These are phyloP conservation scores for Leishmania turanica DNA, from an alignment of 208 protist species.

Conservation along the genomic window DNA sequence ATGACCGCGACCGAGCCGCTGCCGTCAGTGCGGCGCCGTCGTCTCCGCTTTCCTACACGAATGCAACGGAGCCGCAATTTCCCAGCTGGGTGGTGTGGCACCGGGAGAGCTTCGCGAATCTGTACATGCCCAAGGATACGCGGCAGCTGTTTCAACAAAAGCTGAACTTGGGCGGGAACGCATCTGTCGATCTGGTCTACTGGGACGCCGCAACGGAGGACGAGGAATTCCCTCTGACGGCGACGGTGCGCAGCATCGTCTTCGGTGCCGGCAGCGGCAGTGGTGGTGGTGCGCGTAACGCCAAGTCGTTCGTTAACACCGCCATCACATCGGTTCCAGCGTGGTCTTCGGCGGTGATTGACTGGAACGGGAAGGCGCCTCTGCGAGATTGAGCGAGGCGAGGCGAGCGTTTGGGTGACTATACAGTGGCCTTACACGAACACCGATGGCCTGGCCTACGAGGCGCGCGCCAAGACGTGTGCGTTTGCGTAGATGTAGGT, in stretches of 20 bases:
- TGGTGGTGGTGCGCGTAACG: slow-evolving; percentile 13
- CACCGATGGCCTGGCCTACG: not conserved
- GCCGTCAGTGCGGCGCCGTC: not conserved
- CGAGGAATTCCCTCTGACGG: slow-evolving; percentile 54
- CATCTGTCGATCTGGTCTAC: slow-evolving; percentile 62
- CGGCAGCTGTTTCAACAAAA: slow-evolving; percentile 62
- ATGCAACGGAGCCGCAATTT: slow-evolving; percentile 44
- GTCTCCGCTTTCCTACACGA: slow-evolving; percentile 19
- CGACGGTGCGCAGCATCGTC: slow-evolving; percentile 35
- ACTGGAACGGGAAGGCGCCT: slow-evolving; percentile 71
- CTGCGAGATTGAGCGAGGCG: slow-evolving; percentile 25
- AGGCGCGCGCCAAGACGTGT: not conserved
- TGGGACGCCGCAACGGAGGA: slow-evolving; percentile 64
- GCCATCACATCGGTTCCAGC: slow-evolving; percentile 56
- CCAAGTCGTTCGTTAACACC: slow-evolving; percentile 52
- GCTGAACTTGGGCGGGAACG: slow-evolving; percentile 41
- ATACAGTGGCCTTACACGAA: not conserved
- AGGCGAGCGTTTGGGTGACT: not conserved
- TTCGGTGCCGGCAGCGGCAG: slow-evolving; percentile 5
- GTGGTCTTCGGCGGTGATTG: slow-evolving; percentile 51
- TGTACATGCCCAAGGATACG: slow-evolving; percentile 79
- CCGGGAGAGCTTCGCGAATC: slow-evolving; percentile 54
- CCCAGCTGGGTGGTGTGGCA: slow-evolving; percentile 85
- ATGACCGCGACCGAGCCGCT: not conserved
- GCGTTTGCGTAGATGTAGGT: not conserved